Evolutionary conservation across 257 asterid species (phyloP).

Genomic region (Lithospermum erythrorhizon): DNA sequence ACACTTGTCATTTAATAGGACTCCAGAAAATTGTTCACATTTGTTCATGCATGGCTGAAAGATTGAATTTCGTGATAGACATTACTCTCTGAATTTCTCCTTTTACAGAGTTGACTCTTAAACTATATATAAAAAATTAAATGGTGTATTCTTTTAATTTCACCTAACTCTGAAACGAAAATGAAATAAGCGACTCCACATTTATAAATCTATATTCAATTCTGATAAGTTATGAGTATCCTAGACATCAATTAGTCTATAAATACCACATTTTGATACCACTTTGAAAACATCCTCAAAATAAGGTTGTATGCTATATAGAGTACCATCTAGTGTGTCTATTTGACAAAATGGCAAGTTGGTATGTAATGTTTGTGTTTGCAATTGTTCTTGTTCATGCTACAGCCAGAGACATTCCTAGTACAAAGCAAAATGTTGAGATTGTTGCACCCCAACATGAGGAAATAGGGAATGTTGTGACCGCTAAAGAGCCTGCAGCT

Average conservation of each 20-base stretch:
- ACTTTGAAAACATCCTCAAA: background rate
- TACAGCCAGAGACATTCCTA: slow-evolving; percentile 48
- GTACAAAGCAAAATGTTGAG: background rate
- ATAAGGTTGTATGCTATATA: too few species aligned
- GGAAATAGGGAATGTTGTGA: slow-evolving; percentile 15
- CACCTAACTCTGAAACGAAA: background rate
- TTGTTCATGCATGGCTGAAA: background rate
- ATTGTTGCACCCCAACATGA: slow-evolving; percentile 12
- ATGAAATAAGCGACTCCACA: background rate
- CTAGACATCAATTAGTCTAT: background rate
- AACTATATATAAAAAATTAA: too few species aligned
- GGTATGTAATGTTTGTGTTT: slow-evolving; percentile 27
- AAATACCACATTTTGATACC: background rate
- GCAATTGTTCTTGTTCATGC: slow-evolving; percentile 26
- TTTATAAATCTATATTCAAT: background rate
- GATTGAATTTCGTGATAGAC: background rate
- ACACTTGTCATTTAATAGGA: background rate
- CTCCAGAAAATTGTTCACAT: background rate
- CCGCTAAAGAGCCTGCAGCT: slow-evolving; percentile 17
- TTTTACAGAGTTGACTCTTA: too few species aligned
- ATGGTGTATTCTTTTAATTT: background rate
- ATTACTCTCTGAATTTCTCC: background rate
- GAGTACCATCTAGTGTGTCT: background rate
- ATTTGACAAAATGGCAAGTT: slow-evolving; percentile 26
- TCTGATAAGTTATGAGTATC: too few species aligned